These are phyloP conservation scores for Cnidoscolus chayamansa DNA, from an alignment of 441 rosid genomes.

Conservation along the genomic window DNA sequence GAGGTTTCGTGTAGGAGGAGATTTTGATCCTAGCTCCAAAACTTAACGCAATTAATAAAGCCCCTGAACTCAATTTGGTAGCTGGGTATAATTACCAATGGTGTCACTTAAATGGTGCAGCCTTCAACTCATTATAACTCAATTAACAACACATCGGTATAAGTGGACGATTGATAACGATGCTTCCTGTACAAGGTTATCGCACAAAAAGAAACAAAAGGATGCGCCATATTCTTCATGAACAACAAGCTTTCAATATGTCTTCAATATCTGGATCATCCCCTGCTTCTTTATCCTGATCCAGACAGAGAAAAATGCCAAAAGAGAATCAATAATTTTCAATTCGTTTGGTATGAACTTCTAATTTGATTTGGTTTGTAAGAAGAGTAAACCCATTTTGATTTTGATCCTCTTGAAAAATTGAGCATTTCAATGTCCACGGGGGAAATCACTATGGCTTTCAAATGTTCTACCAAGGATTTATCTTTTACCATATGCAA, in stretches of 20 bases:
- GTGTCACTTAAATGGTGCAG: too few relatives aligned
- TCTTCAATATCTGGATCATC: conserved; percentile 84
- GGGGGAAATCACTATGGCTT: background rate
- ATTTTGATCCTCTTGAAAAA: background rate
- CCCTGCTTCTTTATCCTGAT: conserved; percentile 95
- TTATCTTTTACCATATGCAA: background rate
- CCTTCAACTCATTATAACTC: too few relatives aligned
- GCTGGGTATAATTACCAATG: too few relatives aligned
- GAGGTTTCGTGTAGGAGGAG: too few relatives aligned
- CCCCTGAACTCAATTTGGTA: too few relatives aligned
- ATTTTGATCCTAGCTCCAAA: too few relatives aligned
- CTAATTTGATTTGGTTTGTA: background rate
- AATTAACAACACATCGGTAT: too few relatives aligned
- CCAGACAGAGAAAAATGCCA: conserved; percentile 6
- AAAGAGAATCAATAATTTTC: background rate
- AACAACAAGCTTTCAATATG: conserved; percentile 73
- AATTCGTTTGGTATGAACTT: background rate
- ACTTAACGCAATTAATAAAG: too few relatives aligned
- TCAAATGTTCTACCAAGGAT: background rate
- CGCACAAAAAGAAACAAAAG: background rate
- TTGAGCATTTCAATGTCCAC: background rate
- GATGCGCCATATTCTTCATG: conserved; percentile 31
- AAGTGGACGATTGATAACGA: too few relatives aligned
- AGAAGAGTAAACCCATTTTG: background rate
- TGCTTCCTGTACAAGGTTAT: too few relatives aligned